Evolutionary conservation across 345 rosid genomes (phyloP), one percentile per base, ranked within the genome.

Genomic region (Pseudoturritis turrita): DNA sequence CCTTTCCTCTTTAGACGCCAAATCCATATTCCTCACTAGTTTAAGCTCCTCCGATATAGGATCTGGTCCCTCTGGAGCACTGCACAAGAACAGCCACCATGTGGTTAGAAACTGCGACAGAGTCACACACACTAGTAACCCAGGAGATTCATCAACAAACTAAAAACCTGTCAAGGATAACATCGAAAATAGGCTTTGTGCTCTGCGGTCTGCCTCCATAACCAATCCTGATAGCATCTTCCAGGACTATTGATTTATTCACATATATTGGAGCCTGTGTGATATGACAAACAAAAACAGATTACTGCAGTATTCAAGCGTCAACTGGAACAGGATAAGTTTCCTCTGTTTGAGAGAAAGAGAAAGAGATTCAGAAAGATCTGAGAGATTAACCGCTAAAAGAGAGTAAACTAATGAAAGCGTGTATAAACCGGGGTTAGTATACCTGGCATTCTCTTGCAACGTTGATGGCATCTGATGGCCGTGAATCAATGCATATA

Each of bases 221-320:
- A 54, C 95, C 89, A 77, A 93, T 83, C 80, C 76, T 84, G 57
- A 91, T 79, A 68, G 96, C 95, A 81, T 94, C 96, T 11, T 79
- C 83, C 71, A 83, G 68, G 71, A 94, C 84, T 75, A 94, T 85
- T 80, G 86, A 77, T 85, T 83, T 94, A 74, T 77, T 86, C 50
- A 94, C 89, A 79, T 81, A 88, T 78, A 94, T 84, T 17, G 98
- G 98, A 69, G 89, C 96, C 97, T 94, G 89, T 94, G 89, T 67
- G 72, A 62, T 23, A 28, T 6, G 65, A 58, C 15, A 65, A 51
- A 22, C 51, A 28, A 71, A 53, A 40, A 33, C 26, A 63, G n/a
- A 46, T 63, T 46, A 60, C 5, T 5, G 41, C 62, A 52, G 53
- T n/a, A 33, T 4, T 29, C 35, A 37, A 49, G 43, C 31, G 4